Base-by-base conservation (phyloP, 208 protist species). In the Leishmania guyanensis region DNA sequence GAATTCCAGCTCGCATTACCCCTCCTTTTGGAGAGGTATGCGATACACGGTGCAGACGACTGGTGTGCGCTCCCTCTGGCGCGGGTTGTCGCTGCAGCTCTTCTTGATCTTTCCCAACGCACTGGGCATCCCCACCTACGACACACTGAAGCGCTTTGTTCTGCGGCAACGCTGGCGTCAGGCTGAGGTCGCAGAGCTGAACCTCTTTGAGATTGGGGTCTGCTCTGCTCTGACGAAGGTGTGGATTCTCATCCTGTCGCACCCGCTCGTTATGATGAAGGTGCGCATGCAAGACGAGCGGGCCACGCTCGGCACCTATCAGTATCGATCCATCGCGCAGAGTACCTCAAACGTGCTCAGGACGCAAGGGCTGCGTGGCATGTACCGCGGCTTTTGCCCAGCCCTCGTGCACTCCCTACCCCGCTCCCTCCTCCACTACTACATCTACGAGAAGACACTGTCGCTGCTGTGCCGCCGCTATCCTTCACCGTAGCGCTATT, bases 251-350 rank as follows among this genome's bases (percentile, higher is more conserved):
- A 54, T 86, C 0, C 60, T 98, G 0, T 96, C 93, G 14, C 93
- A 98, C 72, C 95, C 95, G 33, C 74, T 98, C 2, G 83, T 93
- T 16, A 75, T 96, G 69, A 78, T 97, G 54, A 92, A 91, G 78
- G 85, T 95, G 46, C 87, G 93, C 48, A 82, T 98, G 85, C 95
- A 98, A 79, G 95, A 98, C 77, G 87, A 96, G 65, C 91, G 94
- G 10, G 89, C 84, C 16, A 72, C 79, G 46, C 39, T 84, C 0
- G 93, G 91, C 12, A n/a, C 79, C 0, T 83, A 92, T 26, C 89
- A 93, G 78, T 98, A 98, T 78, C 69, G 65, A n/a, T 80, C 77
- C 14, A 74, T 96, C 2, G 5, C 46, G 14, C 89, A 95, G 75
- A 88, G 90, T 16, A 36, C 94, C 48, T 71, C 79, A 39, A 88